These are phyloP conservation scores for Termitomyces titanicus DNA, from an alignment of 768 basidiomycete genomes.

Conservation along the genomic window DNA sequence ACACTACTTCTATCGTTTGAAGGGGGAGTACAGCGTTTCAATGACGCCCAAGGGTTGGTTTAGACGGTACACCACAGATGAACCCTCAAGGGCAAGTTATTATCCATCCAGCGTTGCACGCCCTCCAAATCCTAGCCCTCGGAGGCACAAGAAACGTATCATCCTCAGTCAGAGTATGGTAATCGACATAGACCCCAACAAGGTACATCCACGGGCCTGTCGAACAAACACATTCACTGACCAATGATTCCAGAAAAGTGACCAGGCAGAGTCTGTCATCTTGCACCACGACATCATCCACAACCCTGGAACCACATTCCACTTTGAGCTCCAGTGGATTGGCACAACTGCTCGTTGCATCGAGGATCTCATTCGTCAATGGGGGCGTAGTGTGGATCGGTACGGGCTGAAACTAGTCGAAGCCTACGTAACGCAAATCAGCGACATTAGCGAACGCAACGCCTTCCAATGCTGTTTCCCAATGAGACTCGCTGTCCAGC, in stretches of 20 bases:
- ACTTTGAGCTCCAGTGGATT: constrained; percentile 97
- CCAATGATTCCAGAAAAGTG: constrained; percentile 57
- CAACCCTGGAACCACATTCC: constrained; percentile 91
- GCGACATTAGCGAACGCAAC: constrained; percentile 79
- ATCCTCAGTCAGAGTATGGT: constrained; percentile 88
- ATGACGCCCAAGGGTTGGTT: constrained; percentile 77
- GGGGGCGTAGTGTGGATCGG: constrained; percentile 79
- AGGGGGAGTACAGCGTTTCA: constrained; percentile 69
- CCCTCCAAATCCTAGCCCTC: constrained; percentile 33
- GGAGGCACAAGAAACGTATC: constrained; percentile 53
- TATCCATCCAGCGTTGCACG: constrained; percentile 33
- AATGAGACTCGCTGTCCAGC: constrained; percentile 69
- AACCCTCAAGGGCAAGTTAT: constrained; percentile 29
- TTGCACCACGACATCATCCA: constrained; percentile 95
- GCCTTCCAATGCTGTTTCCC: constrained; percentile 92
- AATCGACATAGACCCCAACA: constrained; percentile 79
- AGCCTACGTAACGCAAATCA: constrained; percentile 88
- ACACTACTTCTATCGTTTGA: constrained; percentile 86
- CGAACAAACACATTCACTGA: not conserved
- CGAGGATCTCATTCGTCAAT: constrained; percentile 80
- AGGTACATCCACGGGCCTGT: constrained; percentile 35
- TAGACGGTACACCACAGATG: constrained; percentile 48
- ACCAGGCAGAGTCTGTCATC: constrained; percentile 84
- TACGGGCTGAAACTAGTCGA: constrained; percentile 93
- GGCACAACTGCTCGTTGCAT: constrained; percentile 90